Base-by-base conservation (phyloP, 108 stramenopile species). In the Pseudonitzschia pungens region DNA sequence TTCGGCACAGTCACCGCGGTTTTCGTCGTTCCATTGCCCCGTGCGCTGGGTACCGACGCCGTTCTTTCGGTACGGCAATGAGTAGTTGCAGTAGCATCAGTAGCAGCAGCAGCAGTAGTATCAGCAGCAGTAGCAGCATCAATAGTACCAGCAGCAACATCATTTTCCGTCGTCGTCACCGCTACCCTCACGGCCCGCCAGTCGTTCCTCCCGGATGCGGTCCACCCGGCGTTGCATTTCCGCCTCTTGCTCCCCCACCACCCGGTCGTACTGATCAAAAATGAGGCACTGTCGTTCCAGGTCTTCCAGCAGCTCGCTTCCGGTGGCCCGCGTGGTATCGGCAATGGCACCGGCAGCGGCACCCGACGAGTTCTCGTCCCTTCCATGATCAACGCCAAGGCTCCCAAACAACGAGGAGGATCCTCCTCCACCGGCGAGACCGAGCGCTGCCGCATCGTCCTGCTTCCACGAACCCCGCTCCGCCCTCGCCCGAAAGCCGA, bases 251-350 rank as follows among this genome's bases (percentile, higher is more conserved):
- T 92, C 87, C 50, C 77, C 76, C 3, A 89, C 79, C 22, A 88
- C 84, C 33, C 90, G 79, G 74, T 94, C 89, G 68, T 94, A 90
- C 68, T 94, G 93, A 77, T 92, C 90, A 73, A 87, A 84, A 31
- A 91, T 82, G 16, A 94, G 66, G 28, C 68, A 82, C 68, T 92
- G 83, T 32, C 87, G 80, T 6, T 89, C 70, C 29, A 88, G 72
- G 62, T 86, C 78, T 29, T 86, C 83, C 48, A 94, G 50, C 59
- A 92, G 72, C 15, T 67, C 79, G 50, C 89, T 88, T 22, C 92
- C 92, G 21, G 87, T 75, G 6, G 59, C 69, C 29, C 50, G 54
- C 4, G 60, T 48, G 9, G 53, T 33, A 48, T 36, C 36, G 1
- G 3, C 24, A 18, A 33, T 67, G 3, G 7, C 43, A 7, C 11